Evolutionary conservation across 495 filamentous ascomycete genomes (phyloP), one percentile per base, ranked within the genome.

Genomic region (Podospora pseudopauciseta): DNA sequence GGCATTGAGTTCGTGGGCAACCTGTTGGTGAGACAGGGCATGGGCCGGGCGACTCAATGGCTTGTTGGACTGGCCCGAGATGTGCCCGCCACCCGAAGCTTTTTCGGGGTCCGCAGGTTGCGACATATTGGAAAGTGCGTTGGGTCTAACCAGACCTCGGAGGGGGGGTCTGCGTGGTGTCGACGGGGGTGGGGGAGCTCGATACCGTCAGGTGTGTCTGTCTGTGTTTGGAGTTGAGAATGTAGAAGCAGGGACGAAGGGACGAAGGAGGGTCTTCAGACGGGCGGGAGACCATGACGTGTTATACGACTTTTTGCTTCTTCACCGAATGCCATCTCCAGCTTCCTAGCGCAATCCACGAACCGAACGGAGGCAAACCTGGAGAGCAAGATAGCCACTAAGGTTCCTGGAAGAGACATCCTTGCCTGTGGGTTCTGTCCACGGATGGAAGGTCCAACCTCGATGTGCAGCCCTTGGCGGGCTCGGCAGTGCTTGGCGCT

Each of bases 11-110:
- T 93, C 86, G 11, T 77, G 70, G 65, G 88, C 80, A 64, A 89
- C 79, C 67, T 86, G 76, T 39, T 83, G 77, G 70, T 73, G 78
- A 19, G 85, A 69, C 28, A 94, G 82, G 54, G 86, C 80, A 72
- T 94, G 91, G 18, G 91, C 87, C 7, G 89, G 89, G 58, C 80
- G 77, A 9, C 85, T 86, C 20, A 93, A 75, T 2, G 74, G 79
- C 70, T 68, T 67, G 76, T 86, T 86, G 67, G 83, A 76, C 75
- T 86, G 83, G 75, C 86, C 83, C 54, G 80, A 83, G 77, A 86
- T 77, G 79, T 87, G 78, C 55, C 72, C 68, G 28, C 72, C 28
- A 1, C 19, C 69, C 54, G 54, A 11, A 23, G 60, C n/a, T 44
- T 70, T 70, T 5, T 72, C 56, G 60, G 67, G 59, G 53, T 61